phyloP scores from a whole-genome alignment of 2,329 filamentous ascomycete genomes.

The Xylaria sp. region DNA sequence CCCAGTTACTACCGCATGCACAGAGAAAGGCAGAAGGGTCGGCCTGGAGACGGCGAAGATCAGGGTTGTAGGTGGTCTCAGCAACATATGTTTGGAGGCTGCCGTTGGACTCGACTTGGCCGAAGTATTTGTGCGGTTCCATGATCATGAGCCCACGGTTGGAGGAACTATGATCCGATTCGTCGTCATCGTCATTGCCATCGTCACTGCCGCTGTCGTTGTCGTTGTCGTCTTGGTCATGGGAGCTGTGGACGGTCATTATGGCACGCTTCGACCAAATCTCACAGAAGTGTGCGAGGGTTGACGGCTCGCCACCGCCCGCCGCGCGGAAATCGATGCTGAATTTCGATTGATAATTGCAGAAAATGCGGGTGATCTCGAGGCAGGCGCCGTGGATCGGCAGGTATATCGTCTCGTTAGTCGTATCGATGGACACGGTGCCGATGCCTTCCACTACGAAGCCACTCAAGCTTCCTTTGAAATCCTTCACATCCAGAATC shows the following conservation, averaged over 20 bases:
- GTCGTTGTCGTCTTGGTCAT: no score
- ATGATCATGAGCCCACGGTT: constrained; percentile 11
- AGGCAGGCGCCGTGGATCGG: constrained; percentile 27
- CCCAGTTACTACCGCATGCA: no score
- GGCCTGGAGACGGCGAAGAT: constrained; percentile 3
- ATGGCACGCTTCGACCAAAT: constrained; percentile 31
- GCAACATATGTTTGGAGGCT: constrained; percentile 1
- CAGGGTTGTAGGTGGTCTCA: no score
- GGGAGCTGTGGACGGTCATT: neutral
- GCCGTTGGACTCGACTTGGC: neutral
- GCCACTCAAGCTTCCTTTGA: constrained; percentile 10
- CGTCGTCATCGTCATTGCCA: no score
- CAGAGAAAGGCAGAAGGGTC: no score
- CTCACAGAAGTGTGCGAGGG: constrained; percentile 29
- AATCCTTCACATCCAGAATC: neutral
- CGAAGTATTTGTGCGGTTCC: constrained; percentile 17
- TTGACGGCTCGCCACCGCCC: constrained; percentile 17
- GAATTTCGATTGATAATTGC: constrained; percentile 14
- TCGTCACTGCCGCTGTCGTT: neutral
- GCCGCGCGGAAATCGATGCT: constrained; percentile 15
- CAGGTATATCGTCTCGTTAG: constrained; percentile 14
- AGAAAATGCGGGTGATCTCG: constrained; percentile 20
- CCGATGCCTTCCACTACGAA: neutral
- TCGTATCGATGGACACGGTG: constrained; percentile 11
- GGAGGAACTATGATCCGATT: no score